Percentiles rank a stretch among this genome's conserved stretches.
Evolutionary conservation across 148 eudicot genomes (phyloP).

Genomic region (Polygonum maritimum): DNA sequence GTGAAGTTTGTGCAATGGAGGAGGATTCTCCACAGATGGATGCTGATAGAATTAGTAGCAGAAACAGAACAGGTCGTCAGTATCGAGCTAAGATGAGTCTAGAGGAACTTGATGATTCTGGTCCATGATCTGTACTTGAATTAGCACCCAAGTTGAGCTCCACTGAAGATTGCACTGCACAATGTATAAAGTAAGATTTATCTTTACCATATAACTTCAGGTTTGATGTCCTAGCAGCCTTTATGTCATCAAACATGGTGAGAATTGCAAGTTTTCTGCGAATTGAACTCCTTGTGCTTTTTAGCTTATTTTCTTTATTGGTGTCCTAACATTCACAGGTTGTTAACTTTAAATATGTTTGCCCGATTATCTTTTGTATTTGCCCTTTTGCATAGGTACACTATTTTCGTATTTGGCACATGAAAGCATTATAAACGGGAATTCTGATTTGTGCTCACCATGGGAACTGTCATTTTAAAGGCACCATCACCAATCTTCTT

Average conservation of each 20-base stretch:
- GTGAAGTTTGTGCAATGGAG: conserved; percentile 54
- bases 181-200: not conserved
- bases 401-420: not conserved
- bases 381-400: not conserved
- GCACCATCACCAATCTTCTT: too few relatives aligned
- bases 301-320: too few relatives aligned
- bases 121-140: not conserved
- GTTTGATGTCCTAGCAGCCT: not conserved
- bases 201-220: not conserved
- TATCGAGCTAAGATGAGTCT: conserved; percentile 40
- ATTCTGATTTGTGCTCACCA: too few relatives aligned
- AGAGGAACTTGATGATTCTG: not conserved
- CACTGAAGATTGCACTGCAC: not conserved
- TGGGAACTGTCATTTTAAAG: too few relatives aligned
- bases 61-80: conserved; percentile 33
- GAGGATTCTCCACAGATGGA: conserved; percentile 42
- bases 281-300: not conserved
- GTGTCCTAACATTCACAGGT: not conserved
- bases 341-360: not conserved
- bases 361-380: not conserved
- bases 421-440: too few relatives aligned
- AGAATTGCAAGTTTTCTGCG: not conserved
- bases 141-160: not conserved
- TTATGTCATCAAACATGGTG: not conserved
- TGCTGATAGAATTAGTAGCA: conserved; percentile 17